These are phyloP conservation scores for Oryza glumipatula DNA, from an alignment of 176 grass and related monocot genomes.

Conservation along the genomic window DNA sequence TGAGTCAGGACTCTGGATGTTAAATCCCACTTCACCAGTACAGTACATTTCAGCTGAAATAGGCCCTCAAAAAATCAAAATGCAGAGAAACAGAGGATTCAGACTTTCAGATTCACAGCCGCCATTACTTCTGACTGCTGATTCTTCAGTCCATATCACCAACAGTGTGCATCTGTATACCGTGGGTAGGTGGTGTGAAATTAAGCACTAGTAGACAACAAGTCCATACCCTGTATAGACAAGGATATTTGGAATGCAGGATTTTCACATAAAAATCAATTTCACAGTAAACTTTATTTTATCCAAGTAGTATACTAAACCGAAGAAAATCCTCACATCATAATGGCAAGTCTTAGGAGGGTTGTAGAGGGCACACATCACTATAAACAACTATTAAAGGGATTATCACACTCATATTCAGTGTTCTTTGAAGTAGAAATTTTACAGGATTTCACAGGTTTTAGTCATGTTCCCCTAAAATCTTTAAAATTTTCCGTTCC, in stretches of 20 bases:
- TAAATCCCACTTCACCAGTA: not conserved
- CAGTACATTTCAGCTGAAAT: not conserved
- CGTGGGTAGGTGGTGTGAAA: not conserved
- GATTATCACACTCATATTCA: too few relatives aligned
- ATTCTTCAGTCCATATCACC: not conserved
- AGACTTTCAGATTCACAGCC: not conserved
- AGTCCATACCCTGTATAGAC: not conserved
- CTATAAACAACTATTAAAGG: too few relatives aligned
- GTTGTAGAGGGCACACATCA: too few relatives aligned
- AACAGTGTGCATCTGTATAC: not conserved
- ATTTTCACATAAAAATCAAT: not conserved
- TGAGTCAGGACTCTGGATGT: not conserved
- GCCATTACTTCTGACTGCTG: not conserved
- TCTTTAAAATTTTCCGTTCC: too few relatives aligned
- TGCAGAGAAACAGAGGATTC: not conserved
- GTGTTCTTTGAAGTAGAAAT: too few relatives aligned
- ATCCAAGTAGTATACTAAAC: too few relatives aligned
- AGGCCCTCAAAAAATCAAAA: not conserved
- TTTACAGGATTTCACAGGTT: too few relatives aligned
- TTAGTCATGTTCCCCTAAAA: too few relatives aligned
- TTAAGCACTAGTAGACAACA: not conserved
- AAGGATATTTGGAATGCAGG: not conserved
- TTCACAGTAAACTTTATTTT: not conserved
- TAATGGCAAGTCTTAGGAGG: too few relatives aligned
- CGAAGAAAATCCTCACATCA: too few relatives aligned